Percentiles rank a stretch among this genome's conserved stretches.
Evolutionary conservation across 805 yeast genomes (phyloP).

Genomic region (Lachancea quebecensis): DNA sequence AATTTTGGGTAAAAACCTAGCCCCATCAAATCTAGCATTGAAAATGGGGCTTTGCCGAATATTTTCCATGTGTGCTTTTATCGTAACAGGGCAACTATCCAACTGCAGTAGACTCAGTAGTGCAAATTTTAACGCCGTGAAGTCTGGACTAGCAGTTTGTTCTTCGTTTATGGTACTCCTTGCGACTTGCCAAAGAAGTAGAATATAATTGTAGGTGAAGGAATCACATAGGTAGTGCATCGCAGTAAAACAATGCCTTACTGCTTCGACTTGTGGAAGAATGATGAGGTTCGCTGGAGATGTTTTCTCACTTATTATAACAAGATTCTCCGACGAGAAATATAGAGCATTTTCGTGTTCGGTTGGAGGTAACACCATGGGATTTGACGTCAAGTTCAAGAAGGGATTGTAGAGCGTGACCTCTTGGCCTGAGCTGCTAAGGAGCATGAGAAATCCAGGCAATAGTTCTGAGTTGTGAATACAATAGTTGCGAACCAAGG

Average conservation of each 20-base stretch:
- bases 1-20: constrained; percentile 55
- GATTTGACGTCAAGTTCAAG: constrained; percentile 27
- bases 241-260: constrained; percentile 14
- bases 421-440: constrained; percentile 21
- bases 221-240: constrained; percentile 53
- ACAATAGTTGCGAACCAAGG: constrained; percentile 6
- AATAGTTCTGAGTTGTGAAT: constrained; percentile 8
- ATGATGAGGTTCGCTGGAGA: not conserved
- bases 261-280: not conserved
- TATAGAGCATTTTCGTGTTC: not conserved
- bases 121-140: constrained; percentile 1
- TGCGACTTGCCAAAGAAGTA: constrained; percentile 53
- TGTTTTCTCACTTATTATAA: not conserved
- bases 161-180: not conserved
- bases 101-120: constrained; percentile 4
- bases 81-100: not conserved
- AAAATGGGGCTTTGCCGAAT: constrained; percentile 3
- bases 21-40: constrained; percentile 26
- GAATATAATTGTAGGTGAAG: constrained; percentile 47
- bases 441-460: constrained; percentile 14
- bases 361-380: constrained; percentile 32
- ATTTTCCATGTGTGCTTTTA: not conserved
- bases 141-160: not conserved
- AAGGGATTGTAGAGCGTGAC: constrained; percentile 30
- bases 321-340: not conserved